Evolutionary conservation across 2,329 filamentous ascomycete species (phyloP), one percentile per base, ranked within the genome.

Genomic region (Cryphonectria radicalis): DNA sequence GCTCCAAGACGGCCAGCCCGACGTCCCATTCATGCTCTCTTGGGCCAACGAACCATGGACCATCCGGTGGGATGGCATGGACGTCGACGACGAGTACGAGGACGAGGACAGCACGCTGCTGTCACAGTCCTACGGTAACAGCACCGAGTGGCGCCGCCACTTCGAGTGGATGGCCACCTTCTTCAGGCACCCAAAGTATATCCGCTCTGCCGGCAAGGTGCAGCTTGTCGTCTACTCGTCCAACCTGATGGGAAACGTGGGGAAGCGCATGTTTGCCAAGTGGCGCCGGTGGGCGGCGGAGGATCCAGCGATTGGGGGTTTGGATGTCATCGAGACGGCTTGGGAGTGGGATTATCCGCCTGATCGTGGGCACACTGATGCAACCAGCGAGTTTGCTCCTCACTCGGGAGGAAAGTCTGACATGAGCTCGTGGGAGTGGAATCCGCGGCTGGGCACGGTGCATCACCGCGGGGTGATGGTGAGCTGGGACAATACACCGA

Each of bases 181-280:
- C 53, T 73, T 73, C 64, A 37, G 53, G 46, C 70, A 73, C 57
- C 72, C 62, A 1, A 66, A 70, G 32, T 70, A 73, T 37, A 70
- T 73, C 42, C 70, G 67, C 59, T 60, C 63, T 11, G 53, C 53
- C 17, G 70, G 70, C 60, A 67, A 66, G 35, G 70, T 73, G 3
- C 72, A 73, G 66, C 57, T 73, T 50, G 66, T 72, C 50, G 63
- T 73, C 43, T 72, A 73, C 72, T 68, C 72, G n/a, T 32, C 63
- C 14, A 5, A 11, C 5, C 59, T 68, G 43, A 69, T 72, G 40
- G 67, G 68, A 35, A 22, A 81, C 78, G 17, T 78, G 76, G 28
- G 74, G 76, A 25, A 82, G 77, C 70, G 74, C 11, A 74, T 73
- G 19, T 69, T 72, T 73, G 40, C 71, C 70, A 22, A 66, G 50